Evolutionary conservation across 1,284 basidiomycete species (phyloP).

Genomic region (Puccinia hordei): DNA sequence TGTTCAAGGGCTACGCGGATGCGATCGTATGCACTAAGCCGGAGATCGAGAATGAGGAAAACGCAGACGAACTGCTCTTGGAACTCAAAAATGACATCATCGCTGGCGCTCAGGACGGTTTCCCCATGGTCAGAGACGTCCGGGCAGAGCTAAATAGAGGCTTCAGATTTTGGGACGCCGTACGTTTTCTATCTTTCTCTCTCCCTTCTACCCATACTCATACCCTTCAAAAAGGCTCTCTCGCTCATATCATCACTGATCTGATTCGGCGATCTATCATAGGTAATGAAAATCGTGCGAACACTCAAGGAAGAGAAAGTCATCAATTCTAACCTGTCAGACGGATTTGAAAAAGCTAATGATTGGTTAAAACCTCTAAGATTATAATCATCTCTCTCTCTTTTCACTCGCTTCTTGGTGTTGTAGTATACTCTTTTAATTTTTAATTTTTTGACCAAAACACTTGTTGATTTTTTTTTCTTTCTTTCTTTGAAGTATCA

Average conservation of each 20-base stretch:
- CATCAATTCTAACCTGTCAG: conserved; percentile 77
- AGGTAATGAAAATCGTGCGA: conserved; percentile 85
- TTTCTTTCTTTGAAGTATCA: too few species aligned
- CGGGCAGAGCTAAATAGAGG: conserved; percentile 86
- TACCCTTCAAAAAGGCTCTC: not conserved
- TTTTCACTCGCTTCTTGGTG: not conserved
- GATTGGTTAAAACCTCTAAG: conserved; percentile 73
- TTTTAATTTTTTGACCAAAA: too few species aligned
- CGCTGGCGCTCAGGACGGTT: conserved; percentile 83
- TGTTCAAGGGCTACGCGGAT: conserved; percentile 74
- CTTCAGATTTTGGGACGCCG: conserved; percentile 97
- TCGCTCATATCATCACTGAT: not conserved
- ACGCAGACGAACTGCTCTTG: conserved; percentile 81
- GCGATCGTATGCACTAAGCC: conserved; percentile 54
- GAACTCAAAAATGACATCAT: conserved; percentile 55
- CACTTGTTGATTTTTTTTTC: too few species aligned
- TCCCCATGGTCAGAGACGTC: conserved; percentile 82
- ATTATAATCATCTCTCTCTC: conserved; percentile 20
- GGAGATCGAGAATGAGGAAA: conserved; percentile 69
- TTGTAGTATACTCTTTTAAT: too few species aligned
- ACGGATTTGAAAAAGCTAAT: conserved; percentile 92
- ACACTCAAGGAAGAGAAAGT: conserved; percentile 73
- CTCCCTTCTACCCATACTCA: conserved; percentile 52
- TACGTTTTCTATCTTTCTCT: conserved; percentile 64
- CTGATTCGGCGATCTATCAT: conserved; percentile 51